phyloP scores from a whole-genome alignment of 164 flowering plant genomes.

The Echeveria elegans region DNA sequence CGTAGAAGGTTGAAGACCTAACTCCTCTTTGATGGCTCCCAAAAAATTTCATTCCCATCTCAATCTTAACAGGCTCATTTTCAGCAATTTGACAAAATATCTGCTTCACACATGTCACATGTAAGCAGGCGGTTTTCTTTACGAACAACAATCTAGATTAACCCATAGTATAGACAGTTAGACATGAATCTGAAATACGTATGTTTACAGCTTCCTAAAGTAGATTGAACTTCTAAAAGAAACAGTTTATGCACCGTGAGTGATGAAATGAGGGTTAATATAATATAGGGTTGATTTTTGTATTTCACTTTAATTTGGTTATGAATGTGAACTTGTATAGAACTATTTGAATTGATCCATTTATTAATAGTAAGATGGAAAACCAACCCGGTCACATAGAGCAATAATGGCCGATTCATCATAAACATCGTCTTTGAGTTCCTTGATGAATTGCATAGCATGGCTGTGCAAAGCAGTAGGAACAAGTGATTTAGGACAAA shows the following conservation, averaged over 20 bases:
- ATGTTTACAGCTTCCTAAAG: no score
- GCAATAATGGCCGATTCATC: constrained; percentile 35
- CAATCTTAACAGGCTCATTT: constrained; percentile 36
- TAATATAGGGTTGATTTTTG: no score
- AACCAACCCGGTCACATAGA: constrained; percentile 55
- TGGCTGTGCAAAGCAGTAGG: constrained; percentile 24
- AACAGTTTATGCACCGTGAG: no score
- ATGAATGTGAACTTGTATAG: neutral
- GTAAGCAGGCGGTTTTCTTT: neutral
- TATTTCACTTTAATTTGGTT: neutral
- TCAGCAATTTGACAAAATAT: constrained; percentile 42
- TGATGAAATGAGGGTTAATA: no score
- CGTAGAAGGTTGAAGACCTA: constrained; percentile 52
- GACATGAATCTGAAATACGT: no score
- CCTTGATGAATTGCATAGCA: constrained; percentile 57
- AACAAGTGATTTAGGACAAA: constrained; percentile 13
- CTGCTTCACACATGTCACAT: constrained; percentile 20
- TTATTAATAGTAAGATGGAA: neutral
- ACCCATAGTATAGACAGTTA: no score
- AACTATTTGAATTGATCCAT: neutral
- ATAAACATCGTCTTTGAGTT: constrained; percentile 31
- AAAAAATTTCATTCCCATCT: constrained; percentile 57
- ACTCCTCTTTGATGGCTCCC: constrained; percentile 43
- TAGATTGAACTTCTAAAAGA: no score
- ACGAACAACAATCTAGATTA: neutral